These are phyloP conservation scores for Aspergillus sclerotialis DNA, from an alignment of 2,329 filamentous ascomycete genomes.

Conservation along the genomic window DNA sequence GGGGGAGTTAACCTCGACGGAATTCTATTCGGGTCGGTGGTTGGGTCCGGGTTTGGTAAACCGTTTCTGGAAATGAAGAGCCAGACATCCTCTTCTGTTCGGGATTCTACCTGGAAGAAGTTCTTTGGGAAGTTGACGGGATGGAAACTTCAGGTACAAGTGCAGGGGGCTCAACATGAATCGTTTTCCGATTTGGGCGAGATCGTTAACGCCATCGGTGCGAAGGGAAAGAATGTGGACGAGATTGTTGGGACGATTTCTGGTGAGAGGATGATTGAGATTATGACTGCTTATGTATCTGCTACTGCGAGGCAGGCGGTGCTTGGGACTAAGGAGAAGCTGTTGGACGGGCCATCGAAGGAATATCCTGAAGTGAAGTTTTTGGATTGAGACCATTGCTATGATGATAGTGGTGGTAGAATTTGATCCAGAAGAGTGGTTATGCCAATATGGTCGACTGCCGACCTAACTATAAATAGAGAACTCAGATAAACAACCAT, in stretches of 20 bases:
- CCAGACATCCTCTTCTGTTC: background rate
- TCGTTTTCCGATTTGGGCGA: constrained; percentile 13
- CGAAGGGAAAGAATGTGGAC: constrained; percentile 1
- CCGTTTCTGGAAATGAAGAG: background rate
- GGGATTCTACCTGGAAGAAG: constrained; percentile 3
- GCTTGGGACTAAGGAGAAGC: constrained; percentile 4
- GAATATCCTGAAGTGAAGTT: constrained; percentile 9
- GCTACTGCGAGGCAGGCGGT: constrained; percentile 11
- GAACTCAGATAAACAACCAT: no score
- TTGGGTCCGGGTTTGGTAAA: constrained; percentile 1
- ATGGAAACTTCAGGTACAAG: background rate
- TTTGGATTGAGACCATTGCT: no score
- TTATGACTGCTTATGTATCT: constrained; percentile 10
- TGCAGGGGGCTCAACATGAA: constrained; percentile 8
- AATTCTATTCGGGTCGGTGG: constrained; percentile 13
- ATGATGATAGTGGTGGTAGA: background rate
- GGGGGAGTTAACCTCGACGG: constrained; percentile 32
- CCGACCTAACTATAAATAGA: no score
- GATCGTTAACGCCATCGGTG: constrained; percentile 5
- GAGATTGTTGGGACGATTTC: constrained; percentile 9
- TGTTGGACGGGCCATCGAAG: constrained; percentile 9
- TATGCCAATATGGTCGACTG: no score
- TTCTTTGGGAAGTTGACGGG: constrained; percentile 2
- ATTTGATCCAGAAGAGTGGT: no score
- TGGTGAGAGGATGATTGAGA: constrained; percentile 7